Percentiles rank a stretch among this genome's conserved stretches.
These are phyloP conservation scores for Solanum appendiculatum DNA, from an alignment of 257 asterid genomes.

Conservation along the genomic window DNA sequence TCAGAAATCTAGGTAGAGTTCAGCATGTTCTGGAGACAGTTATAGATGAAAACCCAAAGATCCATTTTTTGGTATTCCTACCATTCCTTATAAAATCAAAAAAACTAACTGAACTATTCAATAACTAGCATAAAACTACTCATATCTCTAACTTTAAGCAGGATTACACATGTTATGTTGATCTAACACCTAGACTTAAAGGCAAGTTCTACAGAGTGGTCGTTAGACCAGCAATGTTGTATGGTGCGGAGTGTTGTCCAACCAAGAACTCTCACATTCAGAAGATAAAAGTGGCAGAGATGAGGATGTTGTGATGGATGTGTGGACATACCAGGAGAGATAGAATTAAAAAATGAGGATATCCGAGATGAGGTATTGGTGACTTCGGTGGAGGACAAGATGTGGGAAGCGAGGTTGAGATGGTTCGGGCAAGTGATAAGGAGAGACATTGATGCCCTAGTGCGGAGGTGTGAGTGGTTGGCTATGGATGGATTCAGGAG, in stretches of 20 bases:
- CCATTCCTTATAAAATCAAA: background rate
- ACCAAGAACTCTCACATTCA: background rate
- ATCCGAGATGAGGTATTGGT: background rate
- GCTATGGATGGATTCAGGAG: background rate
- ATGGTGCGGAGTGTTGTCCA: background rate
- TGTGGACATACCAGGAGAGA: background rate
- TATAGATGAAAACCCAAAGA: background rate
- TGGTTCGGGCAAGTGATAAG: background rate
- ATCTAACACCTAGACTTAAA: background rate
- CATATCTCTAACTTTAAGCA: background rate
- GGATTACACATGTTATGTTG: background rate
- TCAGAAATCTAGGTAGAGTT: background rate
- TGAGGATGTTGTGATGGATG: background rate
- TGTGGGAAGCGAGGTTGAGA: background rate
- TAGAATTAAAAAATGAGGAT: background rate
- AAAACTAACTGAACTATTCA: background rate
- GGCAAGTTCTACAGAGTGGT: background rate
- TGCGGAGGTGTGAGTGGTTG: background rate
- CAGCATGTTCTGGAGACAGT: background rate
- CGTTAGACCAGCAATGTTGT: background rate
- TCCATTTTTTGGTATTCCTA: background rate
- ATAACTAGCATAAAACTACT: background rate
- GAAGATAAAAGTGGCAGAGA: background rate
- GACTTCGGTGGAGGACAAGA: background rate
- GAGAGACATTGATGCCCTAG: background rate